phyloP scores from a whole-genome alignment of 2,329 filamentous ascomycete genomes.

The Sporothrix schenckii region DNA sequence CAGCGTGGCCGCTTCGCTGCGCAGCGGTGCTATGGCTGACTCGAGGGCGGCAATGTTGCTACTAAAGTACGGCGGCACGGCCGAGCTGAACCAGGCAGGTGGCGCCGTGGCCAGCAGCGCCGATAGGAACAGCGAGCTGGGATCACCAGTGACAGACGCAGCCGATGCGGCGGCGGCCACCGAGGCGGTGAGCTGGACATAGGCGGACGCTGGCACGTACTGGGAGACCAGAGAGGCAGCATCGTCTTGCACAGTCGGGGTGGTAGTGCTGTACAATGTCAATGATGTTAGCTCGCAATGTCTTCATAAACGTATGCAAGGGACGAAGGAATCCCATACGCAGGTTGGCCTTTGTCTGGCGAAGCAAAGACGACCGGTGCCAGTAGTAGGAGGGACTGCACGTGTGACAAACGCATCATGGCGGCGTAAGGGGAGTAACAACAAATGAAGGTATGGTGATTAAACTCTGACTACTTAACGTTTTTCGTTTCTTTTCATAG shows the following conservation, averaged over 20 bases:
- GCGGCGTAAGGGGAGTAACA: background rate
- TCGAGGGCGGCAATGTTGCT: slow-evolving; percentile 32
- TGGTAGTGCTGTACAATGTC: background rate
- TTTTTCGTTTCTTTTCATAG: too few relatives aligned
- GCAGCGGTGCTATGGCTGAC: slow-evolving; percentile 38
- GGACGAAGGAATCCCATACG: background rate
- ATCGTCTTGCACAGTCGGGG: slow-evolving; percentile 37
- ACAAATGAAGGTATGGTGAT: background rate
- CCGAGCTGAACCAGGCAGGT: slow-evolving; percentile 35
- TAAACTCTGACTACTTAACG: background rate
- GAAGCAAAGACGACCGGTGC: slow-evolving; percentile 7
- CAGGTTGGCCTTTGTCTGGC: background rate
- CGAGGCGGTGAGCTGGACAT: slow-evolving; percentile 37
- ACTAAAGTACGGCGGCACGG: slow-evolving; percentile 30
- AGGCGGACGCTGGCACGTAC: slow-evolving; percentile 41
- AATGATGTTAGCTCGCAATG: background rate
- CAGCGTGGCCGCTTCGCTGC: slow-evolving; percentile 26
- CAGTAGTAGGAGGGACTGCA: background rate
- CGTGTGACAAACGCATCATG: slow-evolving; percentile 11
- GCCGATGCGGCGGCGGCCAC: slow-evolving; percentile 35
- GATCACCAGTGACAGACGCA: slow-evolving; percentile 39
- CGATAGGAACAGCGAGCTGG: slow-evolving; percentile 39
- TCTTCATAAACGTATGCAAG: background rate
- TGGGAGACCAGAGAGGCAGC: slow-evolving; percentile 39
- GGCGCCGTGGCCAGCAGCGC: slow-evolving; percentile 39